Base-by-base conservation (phyloP, 2,329 filamentous ascomycete genomes). In the Lomentospora prolificans region DNA sequence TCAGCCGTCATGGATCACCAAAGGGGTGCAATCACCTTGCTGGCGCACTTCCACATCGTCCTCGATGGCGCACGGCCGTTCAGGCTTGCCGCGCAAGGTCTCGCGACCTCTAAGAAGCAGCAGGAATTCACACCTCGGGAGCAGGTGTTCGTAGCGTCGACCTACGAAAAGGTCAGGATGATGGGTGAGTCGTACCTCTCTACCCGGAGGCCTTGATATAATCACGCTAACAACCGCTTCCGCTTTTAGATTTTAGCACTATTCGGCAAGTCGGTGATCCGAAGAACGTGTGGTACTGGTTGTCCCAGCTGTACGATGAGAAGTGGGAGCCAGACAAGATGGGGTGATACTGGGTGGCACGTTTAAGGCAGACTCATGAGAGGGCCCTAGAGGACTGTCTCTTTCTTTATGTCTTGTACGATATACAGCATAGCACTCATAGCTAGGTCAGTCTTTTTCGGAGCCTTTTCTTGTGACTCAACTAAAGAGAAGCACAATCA, bases 241-340 rank as follows among this genome's bases (percentile, higher is more conserved):
- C 4, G 36, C 41, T 50, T 54, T 22, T 50, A 33, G 30, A 33
- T 12, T 31, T 55, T 17, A 14, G 44, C 28, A 1, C 36, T 19
- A 31, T 55, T 27, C 46, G 53, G 17, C 10, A 19, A 3, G 7
- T 46, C 10, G 12, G 30, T 4, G 39, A 56, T 31, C 17, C 50
- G 9, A 31, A 28, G 25, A 57, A 57, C 31, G 41, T 39, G 17
- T 50, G 30, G 44, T 57, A 57, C n/a, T 57, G 55, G 55, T 19
- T 57, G 4, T 53, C 51, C 3, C 55, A 57, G 28, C 39, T 57
- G 7, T 57, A 53, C 24, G 50, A 57, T 19, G 31, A 53, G 68
- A 60, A 28, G n/a, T 56, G 55, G 55, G 5, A n/a, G 22, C 48
- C 55, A 7, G 53, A 55, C 27, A 55, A 50, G 30, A 55, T 55